Conservation (phyloP, 1,284 basidiomycete genomes). For the Fomitopsis schrenkii region DNA sequence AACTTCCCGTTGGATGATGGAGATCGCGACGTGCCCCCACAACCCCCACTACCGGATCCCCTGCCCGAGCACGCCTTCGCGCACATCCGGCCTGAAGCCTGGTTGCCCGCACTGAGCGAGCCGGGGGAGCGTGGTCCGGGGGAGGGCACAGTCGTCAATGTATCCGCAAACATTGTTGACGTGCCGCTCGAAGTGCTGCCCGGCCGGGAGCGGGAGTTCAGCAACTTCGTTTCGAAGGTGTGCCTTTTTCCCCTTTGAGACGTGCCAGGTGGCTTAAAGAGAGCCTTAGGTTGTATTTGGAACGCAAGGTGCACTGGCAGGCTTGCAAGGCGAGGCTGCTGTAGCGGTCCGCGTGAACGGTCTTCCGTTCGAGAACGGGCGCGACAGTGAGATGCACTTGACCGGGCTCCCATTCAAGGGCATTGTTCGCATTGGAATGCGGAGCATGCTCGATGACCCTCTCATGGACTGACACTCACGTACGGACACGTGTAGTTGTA, state of each 20-base stretch:
- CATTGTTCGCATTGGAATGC: constrained; percentile 61
- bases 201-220: constrained; percentile 68
- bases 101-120: constrained; percentile 54
- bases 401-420: constrained; percentile 64
- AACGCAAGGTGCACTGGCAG: constrained; percentile 60
- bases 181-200: constrained; percentile 73
- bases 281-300: constrained; percentile 59
- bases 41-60: constrained; percentile 52
- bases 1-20: background rate
- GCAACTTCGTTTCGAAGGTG: constrained; percentile 71
- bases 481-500: background rate
- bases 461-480: background rate
- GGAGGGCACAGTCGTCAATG: constrained; percentile 50
- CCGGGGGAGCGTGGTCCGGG: constrained; percentile 36
- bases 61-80: constrained; percentile 69
- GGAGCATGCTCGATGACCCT: constrained; percentile 17
- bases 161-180: constrained; percentile 62
- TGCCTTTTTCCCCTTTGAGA: constrained; percentile 4
- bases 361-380: constrained; percentile 41
- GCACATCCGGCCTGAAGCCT: constrained; percentile 63
- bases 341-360: constrained; percentile 59
- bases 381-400: constrained; percentile 48
- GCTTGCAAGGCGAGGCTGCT: constrained; percentile 60
- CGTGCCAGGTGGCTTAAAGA: background rate
- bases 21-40: constrained; percentile 32